Evolutionary conservation across 208 protist species (phyloP).

Genomic region (Leishmania mexicana): DNA sequence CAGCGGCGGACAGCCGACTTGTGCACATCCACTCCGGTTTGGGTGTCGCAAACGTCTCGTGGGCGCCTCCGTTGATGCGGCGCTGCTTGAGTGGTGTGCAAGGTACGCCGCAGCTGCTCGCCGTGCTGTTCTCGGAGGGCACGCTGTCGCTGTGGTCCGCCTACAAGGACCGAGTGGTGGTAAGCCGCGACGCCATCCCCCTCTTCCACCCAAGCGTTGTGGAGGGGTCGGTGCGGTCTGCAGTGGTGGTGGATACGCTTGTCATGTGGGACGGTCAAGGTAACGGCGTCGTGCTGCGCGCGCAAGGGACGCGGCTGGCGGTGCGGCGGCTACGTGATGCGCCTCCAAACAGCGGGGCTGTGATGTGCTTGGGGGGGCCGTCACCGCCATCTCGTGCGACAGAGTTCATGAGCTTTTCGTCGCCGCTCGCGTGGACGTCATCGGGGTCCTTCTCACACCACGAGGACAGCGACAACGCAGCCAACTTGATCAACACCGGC

Average conservation of each 20-base stretch:
- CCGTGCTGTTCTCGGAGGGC: constrained; percentile 75
- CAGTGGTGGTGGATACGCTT: constrained; percentile 35
- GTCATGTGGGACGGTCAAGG: constrained; percentile 57
- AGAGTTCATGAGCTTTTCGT: constrained; percentile 30
- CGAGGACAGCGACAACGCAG: neutral
- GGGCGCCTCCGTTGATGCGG: constrained; percentile 69
- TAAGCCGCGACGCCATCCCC: constrained; percentile 61
- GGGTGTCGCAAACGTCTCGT: constrained; percentile 72
- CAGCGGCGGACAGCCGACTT: constrained; percentile 51
- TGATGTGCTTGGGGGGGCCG: constrained; percentile 28
- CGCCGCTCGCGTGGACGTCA: constrained; percentile 16
- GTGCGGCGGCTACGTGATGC: constrained; percentile 37
- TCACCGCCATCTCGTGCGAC: constrained; percentile 11
- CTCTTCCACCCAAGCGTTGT: constrained; percentile 40
- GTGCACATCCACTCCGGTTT: constrained; percentile 77
- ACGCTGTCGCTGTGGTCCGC: constrained; percentile 79
- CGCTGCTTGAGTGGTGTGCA: constrained; percentile 59
- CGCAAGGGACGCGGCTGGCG: constrained; percentile 32
- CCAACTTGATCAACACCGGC: neutral
- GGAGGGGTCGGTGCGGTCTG: constrained; percentile 40
- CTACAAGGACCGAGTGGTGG: constrained; percentile 73
- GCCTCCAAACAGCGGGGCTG: constrained; percentile 30
- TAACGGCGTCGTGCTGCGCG: constrained; percentile 36
- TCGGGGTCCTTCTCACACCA: constrained; percentile 6
- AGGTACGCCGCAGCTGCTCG: constrained; percentile 69